phyloP scores from a whole-genome alignment of 352 stramenopile genomes.

The Pythium grandisporangium region DNA sequence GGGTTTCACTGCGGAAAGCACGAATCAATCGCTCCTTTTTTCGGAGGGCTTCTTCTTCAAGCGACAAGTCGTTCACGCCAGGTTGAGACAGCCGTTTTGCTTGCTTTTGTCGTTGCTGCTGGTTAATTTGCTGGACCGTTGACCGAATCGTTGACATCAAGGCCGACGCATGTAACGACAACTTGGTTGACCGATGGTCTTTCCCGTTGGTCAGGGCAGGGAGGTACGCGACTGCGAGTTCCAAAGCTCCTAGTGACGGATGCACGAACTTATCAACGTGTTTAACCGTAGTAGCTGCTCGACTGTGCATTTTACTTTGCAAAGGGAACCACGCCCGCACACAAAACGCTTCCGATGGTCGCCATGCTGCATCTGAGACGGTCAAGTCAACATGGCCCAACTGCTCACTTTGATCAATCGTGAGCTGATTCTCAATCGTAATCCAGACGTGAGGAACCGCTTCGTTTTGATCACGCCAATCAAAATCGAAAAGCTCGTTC shows the following conservation, averaged over 20 bases:
- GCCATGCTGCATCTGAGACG: slow-evolving; percentile 14
- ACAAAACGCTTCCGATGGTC: slow-evolving; percentile 21
- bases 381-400: slow-evolving; percentile 39
- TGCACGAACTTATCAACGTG: slow-evolving; percentile 2
- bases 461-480: slow-evolving; percentile 22
- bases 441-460: slow-evolving; percentile 20
- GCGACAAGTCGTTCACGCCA: not conserved
- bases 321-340: slow-evolving; percentile 47
- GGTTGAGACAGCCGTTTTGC: not conserved
- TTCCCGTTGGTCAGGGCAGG: slow-evolving; percentile 10
- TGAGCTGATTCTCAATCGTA: slow-evolving; percentile 58
- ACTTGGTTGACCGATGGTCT: not conserved
- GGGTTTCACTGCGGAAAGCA: slow-evolving; percentile 10
- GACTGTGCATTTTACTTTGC: slow-evolving; percentile 9
- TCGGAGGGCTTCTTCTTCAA: slow-evolving; percentile 4
- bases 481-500: slow-evolving; percentile 78
- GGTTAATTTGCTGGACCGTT: no score
- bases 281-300: slow-evolving; percentile 3
- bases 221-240: slow-evolving; percentile 36
- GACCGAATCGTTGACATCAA: slow-evolving; percentile 45
- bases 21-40: slow-evolving; percentile 27
- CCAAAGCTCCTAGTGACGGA: slow-evolving; percentile 50
- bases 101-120: slow-evolving; percentile 24
- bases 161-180: slow-evolving; percentile 11
- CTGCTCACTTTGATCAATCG: slow-evolving; percentile 52